Conservation (phyloP, 1,284 basidiomycete genomes). For the Agroathelia rolfsii region DNA sequence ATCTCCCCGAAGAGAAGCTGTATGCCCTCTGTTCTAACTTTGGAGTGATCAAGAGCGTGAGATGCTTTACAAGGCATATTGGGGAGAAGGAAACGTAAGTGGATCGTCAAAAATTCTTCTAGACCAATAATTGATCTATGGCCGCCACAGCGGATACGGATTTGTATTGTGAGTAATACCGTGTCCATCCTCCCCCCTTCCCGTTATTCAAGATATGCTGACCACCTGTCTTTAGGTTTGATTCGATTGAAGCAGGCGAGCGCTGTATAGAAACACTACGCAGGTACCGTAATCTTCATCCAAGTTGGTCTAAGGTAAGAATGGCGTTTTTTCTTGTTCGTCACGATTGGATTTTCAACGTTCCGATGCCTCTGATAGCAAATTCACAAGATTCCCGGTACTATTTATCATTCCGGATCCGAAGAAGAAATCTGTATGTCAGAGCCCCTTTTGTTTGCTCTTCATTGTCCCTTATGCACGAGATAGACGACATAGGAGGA, state of each 20-base stretch:
- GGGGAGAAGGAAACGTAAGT: constrained; percentile 21
- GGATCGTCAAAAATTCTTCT: not conserved
- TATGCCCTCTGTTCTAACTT: constrained; percentile 20
- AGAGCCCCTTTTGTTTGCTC: constrained; percentile 7
- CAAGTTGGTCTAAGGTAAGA: constrained; percentile 21
- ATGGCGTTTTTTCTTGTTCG: constrained; percentile 1
- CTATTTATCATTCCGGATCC: no score
- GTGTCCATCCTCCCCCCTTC: not conserved
- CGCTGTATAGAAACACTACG: constrained; percentile 20
- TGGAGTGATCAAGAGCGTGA: constrained; percentile 19
- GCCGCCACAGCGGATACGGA: constrained; percentile 20
- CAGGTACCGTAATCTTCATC: constrained; percentile 25
- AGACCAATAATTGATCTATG: constrained; percentile 1
- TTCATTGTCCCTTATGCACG: constrained; percentile 3
- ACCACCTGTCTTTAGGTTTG: constrained; percentile 15
- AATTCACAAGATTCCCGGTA: constrained; percentile 20
- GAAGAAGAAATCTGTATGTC: no score
- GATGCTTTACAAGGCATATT: constrained; percentile 21
- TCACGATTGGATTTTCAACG: not conserved
- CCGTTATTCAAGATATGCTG: constrained; percentile 4
- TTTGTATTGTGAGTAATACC: constrained; percentile 19
- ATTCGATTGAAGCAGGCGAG: constrained; percentile 19
- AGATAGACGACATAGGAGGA: no score
- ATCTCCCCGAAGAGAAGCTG: constrained; percentile 35
- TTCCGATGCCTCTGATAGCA: constrained; percentile 8